phyloP scores from a whole-genome alignment of 257 asterid genomes.

The Euphrasia confusa region DNA sequence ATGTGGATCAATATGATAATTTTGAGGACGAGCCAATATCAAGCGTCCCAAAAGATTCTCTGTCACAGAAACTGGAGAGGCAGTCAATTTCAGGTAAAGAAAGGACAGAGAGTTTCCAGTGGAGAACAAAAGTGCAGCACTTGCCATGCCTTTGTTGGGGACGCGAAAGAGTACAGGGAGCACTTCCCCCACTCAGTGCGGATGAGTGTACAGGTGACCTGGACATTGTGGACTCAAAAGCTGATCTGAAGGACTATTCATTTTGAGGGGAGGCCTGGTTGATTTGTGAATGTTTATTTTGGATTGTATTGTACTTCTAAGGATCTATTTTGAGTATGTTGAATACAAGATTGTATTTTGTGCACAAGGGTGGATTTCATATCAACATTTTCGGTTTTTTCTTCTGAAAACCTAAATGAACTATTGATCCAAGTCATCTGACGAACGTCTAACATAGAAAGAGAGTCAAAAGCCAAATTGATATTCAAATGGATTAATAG shows the following conservation, averaged over 20 bases:
- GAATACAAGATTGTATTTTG: neutral
- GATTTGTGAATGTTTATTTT: neutral
- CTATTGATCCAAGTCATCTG: too few relatives aligned
- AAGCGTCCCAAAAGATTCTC: slow-evolving; percentile 29
- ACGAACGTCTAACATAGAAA: too few relatives aligned
- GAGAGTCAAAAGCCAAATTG: too few relatives aligned
- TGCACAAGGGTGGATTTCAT: neutral
- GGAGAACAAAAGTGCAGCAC: slow-evolving; percentile 55
- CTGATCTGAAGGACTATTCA: slow-evolving; percentile 83
- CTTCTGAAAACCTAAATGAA: neutral
- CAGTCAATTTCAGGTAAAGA: slow-evolving; percentile 60
- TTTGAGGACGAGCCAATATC: slow-evolving; percentile 49
- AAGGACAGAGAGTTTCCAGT: slow-evolving; percentile 31
- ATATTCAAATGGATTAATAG: too few relatives aligned
- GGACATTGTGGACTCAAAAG: slow-evolving; percentile 54
- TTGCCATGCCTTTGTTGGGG: slow-evolving; percentile 71
- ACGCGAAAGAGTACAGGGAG: slow-evolving; percentile 71
- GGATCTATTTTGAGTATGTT: neutral
- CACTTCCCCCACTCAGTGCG: slow-evolving; percentile 80
- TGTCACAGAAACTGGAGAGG: slow-evolving; percentile 73
- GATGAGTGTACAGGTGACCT: slow-evolving; percentile 51
- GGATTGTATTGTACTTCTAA: neutral
- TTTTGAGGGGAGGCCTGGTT: slow-evolving; percentile 37
- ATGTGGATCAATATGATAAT: slow-evolving; percentile 64
- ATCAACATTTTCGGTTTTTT: neutral